Percentiles rank a stretch among this genome's conserved stretches.
Conservation (phyloP, 805 yeast species). For the Spathaspora girioi region DNA sequence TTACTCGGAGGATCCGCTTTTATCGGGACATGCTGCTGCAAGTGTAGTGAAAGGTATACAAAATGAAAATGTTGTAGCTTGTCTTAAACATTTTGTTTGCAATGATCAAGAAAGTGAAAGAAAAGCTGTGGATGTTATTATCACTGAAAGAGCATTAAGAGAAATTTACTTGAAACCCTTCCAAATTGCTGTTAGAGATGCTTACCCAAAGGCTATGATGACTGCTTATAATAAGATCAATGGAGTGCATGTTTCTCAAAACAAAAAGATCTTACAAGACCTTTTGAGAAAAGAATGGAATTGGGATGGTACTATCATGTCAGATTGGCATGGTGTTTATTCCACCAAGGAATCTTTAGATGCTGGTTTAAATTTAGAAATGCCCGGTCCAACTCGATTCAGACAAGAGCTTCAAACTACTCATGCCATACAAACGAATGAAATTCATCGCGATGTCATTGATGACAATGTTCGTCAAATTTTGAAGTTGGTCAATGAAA, state of each 20-base stretch:
- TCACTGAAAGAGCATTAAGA: constrained; percentile 59
- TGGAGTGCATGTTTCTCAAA: constrained; percentile 55
- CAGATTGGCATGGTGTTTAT: constrained; percentile 63
- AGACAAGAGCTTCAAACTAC: constrained; percentile 38
- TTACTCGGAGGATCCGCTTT: constrained; percentile 58
- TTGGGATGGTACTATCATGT: constrained; percentile 54
- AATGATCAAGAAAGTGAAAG: constrained; percentile 62
- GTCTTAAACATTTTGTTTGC: constrained; percentile 60
- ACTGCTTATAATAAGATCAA: constrained; percentile 61
- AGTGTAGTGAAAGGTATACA: constrained; percentile 54
- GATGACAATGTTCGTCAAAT: constrained; percentile 49
- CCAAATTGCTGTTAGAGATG: constrained; percentile 51
- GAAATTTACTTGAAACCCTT: constrained; percentile 64
- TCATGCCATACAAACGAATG: constrained; percentile 40
- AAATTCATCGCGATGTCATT: constrained; percentile 36
- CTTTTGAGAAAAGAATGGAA: constrained; percentile 55
- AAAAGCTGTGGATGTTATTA: constrained; percentile 41
- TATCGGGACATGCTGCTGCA: constrained; percentile 44
- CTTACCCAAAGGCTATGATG: constrained; percentile 57
- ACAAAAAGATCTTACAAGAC: constrained; percentile 38
- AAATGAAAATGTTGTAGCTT: constrained; percentile 46
- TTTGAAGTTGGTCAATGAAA: constrained; percentile 43
- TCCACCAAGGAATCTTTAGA: constrained; percentile 43
- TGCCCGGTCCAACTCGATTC: constrained; percentile 61
- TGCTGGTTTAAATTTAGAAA: constrained; percentile 60